A percentile compares a stretch with the other conserved stretches of the same genome.
Conservation (phyloP, 106 monocot species). For the Apostasia shenzhenica region DNA sequence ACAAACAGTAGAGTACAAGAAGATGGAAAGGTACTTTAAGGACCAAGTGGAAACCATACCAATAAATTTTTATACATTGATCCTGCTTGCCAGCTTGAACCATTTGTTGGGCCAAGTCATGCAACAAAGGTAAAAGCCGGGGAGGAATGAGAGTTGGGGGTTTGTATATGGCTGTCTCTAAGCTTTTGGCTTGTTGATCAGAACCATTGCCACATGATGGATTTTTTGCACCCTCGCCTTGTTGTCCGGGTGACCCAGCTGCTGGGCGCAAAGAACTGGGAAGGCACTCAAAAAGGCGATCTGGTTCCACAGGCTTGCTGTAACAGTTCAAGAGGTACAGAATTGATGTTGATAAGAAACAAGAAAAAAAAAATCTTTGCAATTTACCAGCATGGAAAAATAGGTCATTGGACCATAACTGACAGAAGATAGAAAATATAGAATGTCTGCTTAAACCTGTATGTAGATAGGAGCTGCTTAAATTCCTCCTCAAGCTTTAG, state of each 20-base stretch:
- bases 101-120: conserved; percentile 70
- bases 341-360: background rate
- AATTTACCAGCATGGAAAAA: background rate
- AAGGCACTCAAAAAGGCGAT: conserved; percentile 62
- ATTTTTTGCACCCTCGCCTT: conserved; percentile 30
- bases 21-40: background rate
- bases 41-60: conserved; percentile 20
- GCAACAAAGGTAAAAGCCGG: conserved; percentile 64
- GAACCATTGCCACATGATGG: conserved; percentile 14
- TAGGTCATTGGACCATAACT: no score
- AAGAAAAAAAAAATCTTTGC: background rate
- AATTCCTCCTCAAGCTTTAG: conserved; percentile 78
- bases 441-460: conserved; percentile 26
- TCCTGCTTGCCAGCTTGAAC: conserved; percentile 74
- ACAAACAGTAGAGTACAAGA: background rate
- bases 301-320: conserved; percentile 87
- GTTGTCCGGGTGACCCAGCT: conserved; percentile 29
- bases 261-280: conserved; percentile 60
- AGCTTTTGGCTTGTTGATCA: conserved; percentile 34
- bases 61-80: conserved; percentile 66
- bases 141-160: conserved; percentile 74
- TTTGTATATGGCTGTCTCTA: conserved; percentile 54
- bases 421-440: no score
- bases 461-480: conserved; percentile 43
- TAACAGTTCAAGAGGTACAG: conserved; percentile 16